Evolutionary conservation across 257 asterid genomes (phyloP).

Genomic region (Coffea eugenioides): DNA sequence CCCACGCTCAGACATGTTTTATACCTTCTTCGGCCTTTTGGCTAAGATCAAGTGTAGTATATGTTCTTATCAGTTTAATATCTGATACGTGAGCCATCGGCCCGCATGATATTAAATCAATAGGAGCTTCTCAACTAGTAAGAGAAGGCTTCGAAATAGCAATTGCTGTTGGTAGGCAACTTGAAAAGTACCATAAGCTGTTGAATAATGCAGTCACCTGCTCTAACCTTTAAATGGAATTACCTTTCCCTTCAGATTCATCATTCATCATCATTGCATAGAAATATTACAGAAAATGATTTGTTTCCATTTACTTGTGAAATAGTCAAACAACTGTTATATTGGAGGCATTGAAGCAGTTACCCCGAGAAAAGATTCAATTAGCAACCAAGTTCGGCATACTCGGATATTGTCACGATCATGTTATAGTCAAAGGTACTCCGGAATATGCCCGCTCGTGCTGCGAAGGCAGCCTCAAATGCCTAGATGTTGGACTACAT

Average conservation of each 20-base stretch:
- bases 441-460: conserved; percentile 53
- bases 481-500: conserved; percentile 49
- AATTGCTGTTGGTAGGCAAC: too few relatives aligned
- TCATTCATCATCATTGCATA: too few relatives aligned
- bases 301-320: too few relatives aligned
- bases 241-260: too few relatives aligned
- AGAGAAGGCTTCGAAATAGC: too few relatives aligned
- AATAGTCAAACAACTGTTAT: background rate
- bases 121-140: too few relatives aligned
- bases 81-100: conserved; percentile 48
- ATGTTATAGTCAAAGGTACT: conserved; percentile 43
- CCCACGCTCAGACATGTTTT: too few relatives aligned
- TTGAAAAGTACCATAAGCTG: too few relatives aligned
- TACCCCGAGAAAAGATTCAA: conserved; percentile 54
- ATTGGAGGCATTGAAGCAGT: conserved; percentile 51
- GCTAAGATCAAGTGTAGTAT: conserved; percentile 67
- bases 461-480: conserved; percentile 55
- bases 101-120: conserved; percentile 44
- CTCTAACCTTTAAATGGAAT: too few relatives aligned
- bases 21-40: conserved; percentile 73
- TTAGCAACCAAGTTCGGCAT: conserved; percentile 61
- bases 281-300: too few relatives aligned
- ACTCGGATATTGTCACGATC: conserved; percentile 15
- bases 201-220: too few relatives aligned
- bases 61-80: conserved; percentile 72